Evolutionary conservation across 257 asterid genomes (phyloP), one percentile per base, ranked within the genome.

Genomic region (Osmanthus fragrans): DNA sequence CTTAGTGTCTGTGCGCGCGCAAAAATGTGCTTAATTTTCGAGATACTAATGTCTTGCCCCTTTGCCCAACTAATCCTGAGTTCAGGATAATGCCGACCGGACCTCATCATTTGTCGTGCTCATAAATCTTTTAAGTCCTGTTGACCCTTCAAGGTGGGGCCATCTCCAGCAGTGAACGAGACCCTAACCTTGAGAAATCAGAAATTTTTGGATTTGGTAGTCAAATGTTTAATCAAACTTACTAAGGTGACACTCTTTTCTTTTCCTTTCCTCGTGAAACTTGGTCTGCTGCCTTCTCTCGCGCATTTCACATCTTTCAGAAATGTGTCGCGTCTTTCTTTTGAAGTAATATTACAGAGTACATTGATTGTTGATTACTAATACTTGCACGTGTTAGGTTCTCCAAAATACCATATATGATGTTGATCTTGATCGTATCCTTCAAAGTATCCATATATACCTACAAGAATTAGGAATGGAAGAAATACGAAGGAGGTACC

Each of bases 71-170:
- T 67, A 65, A 65, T 60, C 66, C 18, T 79, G 79, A 58, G 1
- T 72, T 66, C 90, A 96, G 99, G 98, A 96, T 82, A 96, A 96
- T 81, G 98, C 98, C 4, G 98, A 96, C 27, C 95, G 98, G 47
- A 96, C 99, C 71, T 90, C 97, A 36, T 93, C 99, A 56, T 96
- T 96, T 45, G 90, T 84, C 56, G 98, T 96, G 86, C 97, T 96
- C 72, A 96, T 96, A 83, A 94, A 89, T 85, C 97, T 92, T 63
- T 83, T 96, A 80, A 91, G 94, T 27, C 99, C 99, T 80, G 86
- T 96, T 82, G 95, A 96, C 83, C 98, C 97, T 40, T 91, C 99
- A 77, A 88, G 97, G 86, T 96, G 99, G 99, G 99, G 99, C 99
- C 97, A 13, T 90, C 97, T 82, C 96, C 93, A 29, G 92, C 94